Evolutionary conservation across 192 early-diverging fungal genomes (phyloP).

Genomic region (Piromyces sp.): DNA sequence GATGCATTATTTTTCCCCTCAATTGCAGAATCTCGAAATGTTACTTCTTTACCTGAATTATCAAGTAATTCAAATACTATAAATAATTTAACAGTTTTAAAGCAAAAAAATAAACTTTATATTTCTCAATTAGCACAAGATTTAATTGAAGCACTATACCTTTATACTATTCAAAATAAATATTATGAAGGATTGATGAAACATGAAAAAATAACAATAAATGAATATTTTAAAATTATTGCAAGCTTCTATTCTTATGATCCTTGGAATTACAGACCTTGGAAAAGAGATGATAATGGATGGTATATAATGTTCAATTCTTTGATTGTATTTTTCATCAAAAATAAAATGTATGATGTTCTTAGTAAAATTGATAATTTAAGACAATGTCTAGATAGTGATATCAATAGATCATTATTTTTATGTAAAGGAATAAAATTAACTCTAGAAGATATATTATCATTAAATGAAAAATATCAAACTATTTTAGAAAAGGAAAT

Average conservation of each 20-base stretch:
- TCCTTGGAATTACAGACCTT: background rate
- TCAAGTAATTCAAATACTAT: background rate
- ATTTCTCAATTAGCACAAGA: background rate
- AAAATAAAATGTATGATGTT: background rate
- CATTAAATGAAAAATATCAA: background rate
- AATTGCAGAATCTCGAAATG: background rate
- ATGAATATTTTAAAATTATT: background rate
- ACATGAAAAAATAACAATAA: background rate
- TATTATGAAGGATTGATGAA: background rate
- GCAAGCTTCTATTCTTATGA: background rate
- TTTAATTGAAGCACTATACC: background rate
- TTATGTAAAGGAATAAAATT: background rate
- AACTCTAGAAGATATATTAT: background rate
- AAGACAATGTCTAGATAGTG: background rate
- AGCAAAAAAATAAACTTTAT: background rate
- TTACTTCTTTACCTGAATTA: background rate
- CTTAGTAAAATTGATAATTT: background rate
- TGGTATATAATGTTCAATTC: background rate
- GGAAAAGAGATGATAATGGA: background rate
- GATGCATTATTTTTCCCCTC: background rate
- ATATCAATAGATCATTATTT: background rate
- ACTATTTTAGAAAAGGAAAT: background rate
- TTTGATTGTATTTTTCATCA: background rate
- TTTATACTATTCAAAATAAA: background rate
- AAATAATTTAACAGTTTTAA: background rate